Percentiles rank a stretch among this genome's conserved stretches.
phyloP scores from a whole-genome alignment of 495 filamentous ascomycete genomes.

The Chaetomidium leptoderma region DNA sequence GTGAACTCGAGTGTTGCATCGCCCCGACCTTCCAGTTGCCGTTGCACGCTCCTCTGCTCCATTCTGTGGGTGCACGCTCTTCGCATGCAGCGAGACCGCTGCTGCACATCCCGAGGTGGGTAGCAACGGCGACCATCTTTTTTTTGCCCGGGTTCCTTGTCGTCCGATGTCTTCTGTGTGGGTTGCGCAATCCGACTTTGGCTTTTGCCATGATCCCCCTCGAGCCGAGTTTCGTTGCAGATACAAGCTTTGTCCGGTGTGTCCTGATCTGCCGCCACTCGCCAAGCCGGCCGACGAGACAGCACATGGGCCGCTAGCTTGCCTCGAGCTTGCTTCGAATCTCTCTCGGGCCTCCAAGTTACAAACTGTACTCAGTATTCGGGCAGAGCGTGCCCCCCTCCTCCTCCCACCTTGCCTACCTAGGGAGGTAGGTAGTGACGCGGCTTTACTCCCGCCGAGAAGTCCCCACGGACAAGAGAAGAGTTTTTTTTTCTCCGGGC shows the following conservation, averaged over 20 bases:
- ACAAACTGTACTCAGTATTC: no score
- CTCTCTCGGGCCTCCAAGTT: neutral
- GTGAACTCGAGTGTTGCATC: slow-evolving; percentile 11
- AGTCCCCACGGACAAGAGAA: neutral
- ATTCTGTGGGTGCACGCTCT: slow-evolving; percentile 9
- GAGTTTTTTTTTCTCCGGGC: neutral
- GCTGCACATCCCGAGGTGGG: neutral
- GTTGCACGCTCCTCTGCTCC: neutral
- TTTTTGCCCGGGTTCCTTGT: neutral
- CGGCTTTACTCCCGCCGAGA: neutral
- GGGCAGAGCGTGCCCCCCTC: no score
- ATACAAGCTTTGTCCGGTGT: neutral
- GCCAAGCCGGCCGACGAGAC: neutral
- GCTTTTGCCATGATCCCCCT: neutral
- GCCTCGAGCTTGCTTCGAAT: neutral
- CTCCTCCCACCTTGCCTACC: no score
- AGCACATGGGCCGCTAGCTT: neutral
- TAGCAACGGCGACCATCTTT: neutral
- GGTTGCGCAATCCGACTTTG: neutral
- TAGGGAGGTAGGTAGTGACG: no score
- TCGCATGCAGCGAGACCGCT: slow-evolving; percentile 3
- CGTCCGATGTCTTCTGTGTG: slow-evolving; percentile 6
- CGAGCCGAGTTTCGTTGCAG: neutral
- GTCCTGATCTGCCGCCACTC: neutral
- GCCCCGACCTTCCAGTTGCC: slow-evolving; percentile 1